phyloP scores from a whole-genome alignment of 192 early-diverging fungal genomes.

The Coemansia sp. region DNA sequence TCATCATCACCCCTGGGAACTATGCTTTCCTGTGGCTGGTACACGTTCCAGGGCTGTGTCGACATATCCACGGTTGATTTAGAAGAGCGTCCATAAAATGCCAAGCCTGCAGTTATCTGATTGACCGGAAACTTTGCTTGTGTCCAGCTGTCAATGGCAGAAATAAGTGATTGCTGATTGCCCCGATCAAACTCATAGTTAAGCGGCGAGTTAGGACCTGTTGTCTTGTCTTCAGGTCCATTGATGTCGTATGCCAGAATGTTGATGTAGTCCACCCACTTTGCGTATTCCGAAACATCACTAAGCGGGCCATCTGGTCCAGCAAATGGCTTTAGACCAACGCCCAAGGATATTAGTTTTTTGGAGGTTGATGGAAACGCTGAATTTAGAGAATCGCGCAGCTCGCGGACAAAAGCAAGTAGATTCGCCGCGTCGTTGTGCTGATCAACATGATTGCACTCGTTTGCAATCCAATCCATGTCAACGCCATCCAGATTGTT shows the following conservation, averaged over 20 bases:
- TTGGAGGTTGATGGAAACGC: conserved; percentile 24
- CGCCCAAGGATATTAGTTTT: conserved; percentile 65
- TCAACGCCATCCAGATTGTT: conserved; percentile 62
- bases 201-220: conserved; percentile 66
- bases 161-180: conserved; percentile 39
- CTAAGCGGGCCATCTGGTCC: conserved; percentile 53
- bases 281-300: conserved; percentile 62
- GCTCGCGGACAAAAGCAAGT: conserved; percentile 58
- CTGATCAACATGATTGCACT: conserved; percentile 59
- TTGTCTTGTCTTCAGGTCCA: conserved; percentile 52
- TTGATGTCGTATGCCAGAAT: conserved; percentile 69
- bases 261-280: conserved; percentile 64
- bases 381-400: conserved; percentile 55
- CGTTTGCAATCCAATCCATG: conserved; percentile 65
- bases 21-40: conserved; percentile 28
- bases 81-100: conserved; percentile 61
- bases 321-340: conserved; percentile 60
- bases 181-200: conserved; percentile 28
- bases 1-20: conserved; percentile 58
- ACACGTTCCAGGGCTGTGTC: conserved; percentile 25
- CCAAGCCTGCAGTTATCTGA: conserved; percentile 61
- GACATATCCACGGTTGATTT: conserved; percentile 31
- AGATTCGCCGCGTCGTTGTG: conserved; percentile 65
- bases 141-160: conserved; percentile 58
- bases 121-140: conserved; percentile 58